phyloP scores from a whole-genome alignment of 2,329 filamentous ascomycete genomes.

The Geoglossum cookeanum region DNA sequence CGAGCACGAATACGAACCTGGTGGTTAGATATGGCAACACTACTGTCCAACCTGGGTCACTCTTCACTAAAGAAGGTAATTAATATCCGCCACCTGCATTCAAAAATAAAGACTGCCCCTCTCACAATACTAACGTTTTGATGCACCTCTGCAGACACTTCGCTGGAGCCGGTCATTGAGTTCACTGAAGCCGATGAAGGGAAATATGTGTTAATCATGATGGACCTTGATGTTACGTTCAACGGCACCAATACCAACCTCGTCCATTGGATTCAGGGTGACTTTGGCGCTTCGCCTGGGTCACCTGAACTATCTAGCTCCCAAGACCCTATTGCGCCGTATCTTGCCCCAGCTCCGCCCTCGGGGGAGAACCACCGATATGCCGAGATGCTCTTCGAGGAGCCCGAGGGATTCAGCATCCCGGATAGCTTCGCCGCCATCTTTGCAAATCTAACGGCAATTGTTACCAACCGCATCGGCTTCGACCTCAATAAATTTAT shows the following conservation, averaged over 20 bases:
- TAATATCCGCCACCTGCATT: no score
- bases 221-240: not conserved
- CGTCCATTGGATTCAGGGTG: not conserved
- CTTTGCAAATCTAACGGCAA: not conserved
- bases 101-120: no score
- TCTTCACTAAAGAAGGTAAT: no score
- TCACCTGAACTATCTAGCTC: not conserved
- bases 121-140: not conserved
- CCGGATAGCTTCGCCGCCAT: not conserved
- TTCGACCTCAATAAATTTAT: not conserved
- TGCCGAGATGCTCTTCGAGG: not conserved
- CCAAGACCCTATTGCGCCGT: not conserved
- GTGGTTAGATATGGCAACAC: not conserved
- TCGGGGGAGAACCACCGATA: not conserved
- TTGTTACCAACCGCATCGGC: not conserved
- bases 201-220: not conserved
- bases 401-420: not conserved
- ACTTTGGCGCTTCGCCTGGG: not conserved
- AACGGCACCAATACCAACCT: not conserved
- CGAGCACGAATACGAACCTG: not conserved
- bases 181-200: not conserved
- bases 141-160: no score
- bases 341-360: not conserved
- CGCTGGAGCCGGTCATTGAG: no score
- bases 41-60: not conserved